Percentiles rank a stretch among this genome's conserved stretches.
phyloP scores from a whole-genome alignment of 805 yeast genomes.

The Yamadazyma philogaea region DNA sequence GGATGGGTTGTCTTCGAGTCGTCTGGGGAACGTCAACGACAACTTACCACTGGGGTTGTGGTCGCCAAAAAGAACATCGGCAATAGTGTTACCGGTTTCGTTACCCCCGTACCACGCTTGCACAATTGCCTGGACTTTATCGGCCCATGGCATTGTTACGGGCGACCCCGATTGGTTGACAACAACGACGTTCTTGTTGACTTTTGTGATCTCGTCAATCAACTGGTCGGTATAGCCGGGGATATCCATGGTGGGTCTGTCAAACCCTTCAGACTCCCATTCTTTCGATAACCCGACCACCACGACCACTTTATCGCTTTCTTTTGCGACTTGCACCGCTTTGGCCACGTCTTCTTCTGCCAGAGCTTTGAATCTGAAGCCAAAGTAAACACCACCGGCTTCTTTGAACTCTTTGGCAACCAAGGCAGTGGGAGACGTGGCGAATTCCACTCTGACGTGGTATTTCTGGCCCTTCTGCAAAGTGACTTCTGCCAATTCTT shows the following conservation, averaged over 20 bases:
- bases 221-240: slow-evolving; percentile 27
- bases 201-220: slow-evolving; percentile 24
- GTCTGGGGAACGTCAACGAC: slow-evolving; percentile 20
- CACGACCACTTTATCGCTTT: slow-evolving; percentile 28
- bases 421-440: slow-evolving; percentile 22
- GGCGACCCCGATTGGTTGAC: slow-evolving; percentile 36
- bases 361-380: slow-evolving; percentile 22
- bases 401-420: slow-evolving; percentile 19
- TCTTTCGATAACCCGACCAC: slow-evolving; percentile 29
- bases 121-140: slow-evolving; percentile 14
- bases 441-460: slow-evolving; percentile 48
- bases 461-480: slow-evolving; percentile 46
- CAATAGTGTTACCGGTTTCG: slow-evolving; percentile 51
- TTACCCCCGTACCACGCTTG: slow-evolving; percentile 21
- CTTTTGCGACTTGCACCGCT: slow-evolving; percentile 27
- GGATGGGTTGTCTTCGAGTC: slow-evolving; percentile 27
- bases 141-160: slow-evolving; percentile 29
- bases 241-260: slow-evolving; percentile 28
- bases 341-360: slow-evolving; percentile 23
- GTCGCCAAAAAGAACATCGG: slow-evolving; percentile 60
- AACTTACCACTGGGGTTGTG: slow-evolving; percentile 57
- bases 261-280: slow-evolving; percentile 35
- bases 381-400: slow-evolving; percentile 25
- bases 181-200: slow-evolving; percentile 28
- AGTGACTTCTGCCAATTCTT: slow-evolving; percentile 37